Conservation (phyloP, 2,329 filamentous ascomycete genomes). For the Acarospora socialis region DNA sequence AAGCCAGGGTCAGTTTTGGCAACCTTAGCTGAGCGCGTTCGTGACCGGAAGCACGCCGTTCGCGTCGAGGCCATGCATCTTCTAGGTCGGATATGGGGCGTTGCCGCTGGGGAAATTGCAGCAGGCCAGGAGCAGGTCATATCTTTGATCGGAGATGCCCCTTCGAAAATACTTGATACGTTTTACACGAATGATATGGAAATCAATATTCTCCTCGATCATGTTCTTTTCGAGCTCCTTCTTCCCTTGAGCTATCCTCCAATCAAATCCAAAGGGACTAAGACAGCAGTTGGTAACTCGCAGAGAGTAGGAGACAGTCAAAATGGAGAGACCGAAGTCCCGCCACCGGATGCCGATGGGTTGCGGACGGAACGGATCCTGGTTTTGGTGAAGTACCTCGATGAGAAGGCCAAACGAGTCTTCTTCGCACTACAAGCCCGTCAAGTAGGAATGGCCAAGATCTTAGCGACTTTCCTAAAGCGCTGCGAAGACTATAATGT, state of each 20-base stretch:
- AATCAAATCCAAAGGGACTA: slow-evolving; percentile 39
- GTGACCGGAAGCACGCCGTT: slow-evolving; percentile 69
- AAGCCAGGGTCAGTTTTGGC: slow-evolving; percentile 65
- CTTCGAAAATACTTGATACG: slow-evolving; percentile 70
- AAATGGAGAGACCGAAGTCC: slow-evolving; percentile 23
- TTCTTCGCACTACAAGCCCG: slow-evolving; percentile 77
- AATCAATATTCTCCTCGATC: slow-evolving; percentile 70
- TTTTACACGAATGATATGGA: slow-evolving; percentile 84
- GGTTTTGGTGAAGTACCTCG: slow-evolving; percentile 63
- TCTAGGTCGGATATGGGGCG: slow-evolving; percentile 82
- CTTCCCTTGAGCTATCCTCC: slow-evolving; percentile 82
- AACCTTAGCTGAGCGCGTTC: slow-evolving; percentile 73
- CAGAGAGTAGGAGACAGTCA: slow-evolving; percentile 46
- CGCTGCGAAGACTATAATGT: slow-evolving; percentile 76
- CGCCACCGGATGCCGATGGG: slow-evolving; percentile 34
- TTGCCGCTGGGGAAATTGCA: slow-evolving; percentile 73
- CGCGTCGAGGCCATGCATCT: slow-evolving; percentile 77
- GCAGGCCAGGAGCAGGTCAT: slow-evolving; percentile 65
- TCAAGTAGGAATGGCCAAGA: slow-evolving; percentile 59
- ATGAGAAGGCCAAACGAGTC: slow-evolving; percentile 64
- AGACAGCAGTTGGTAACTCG: slow-evolving; percentile 34
- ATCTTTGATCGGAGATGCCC: slow-evolving; percentile 64
- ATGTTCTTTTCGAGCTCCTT: slow-evolving; percentile 72
- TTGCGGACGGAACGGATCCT: slow-evolving; percentile 75
- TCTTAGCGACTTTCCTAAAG: slow-evolving; percentile 61